phyloP scores from a whole-genome alignment of 495 filamentous ascomycete species.

The Hypoxylon rickii region DNA sequence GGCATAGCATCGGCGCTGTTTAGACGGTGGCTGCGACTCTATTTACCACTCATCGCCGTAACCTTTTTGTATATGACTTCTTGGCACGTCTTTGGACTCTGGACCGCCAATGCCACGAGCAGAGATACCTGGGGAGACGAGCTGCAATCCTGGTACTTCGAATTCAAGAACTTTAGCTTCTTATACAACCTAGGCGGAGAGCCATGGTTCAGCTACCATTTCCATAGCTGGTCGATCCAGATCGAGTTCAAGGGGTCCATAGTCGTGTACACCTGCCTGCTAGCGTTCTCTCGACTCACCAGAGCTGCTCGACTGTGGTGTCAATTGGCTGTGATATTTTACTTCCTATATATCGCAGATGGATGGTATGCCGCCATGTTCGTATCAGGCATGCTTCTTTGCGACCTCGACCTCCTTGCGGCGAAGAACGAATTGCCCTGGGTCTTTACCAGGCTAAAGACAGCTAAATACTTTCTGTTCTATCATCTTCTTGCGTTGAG shows the following conservation, averaged over 20 bases:
- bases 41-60: conserved; percentile 51
- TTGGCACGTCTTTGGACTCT: conserved; percentile 55
- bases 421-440: conserved; percentile 45
- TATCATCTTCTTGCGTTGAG: conserved; percentile 50
- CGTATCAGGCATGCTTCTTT: conserved; percentile 51
- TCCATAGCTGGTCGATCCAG: conserved; percentile 51
- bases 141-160: conserved; percentile 58
- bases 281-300: conserved; percentile 45
- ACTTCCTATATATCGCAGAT: conserved; percentile 54
- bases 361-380: conserved; percentile 52
- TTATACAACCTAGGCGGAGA: conserved; percentile 52
- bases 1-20: conserved; percentile 50
- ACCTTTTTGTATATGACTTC: conserved; percentile 55
- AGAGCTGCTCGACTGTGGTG: conserved; percentile 41
- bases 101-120: conserved; percentile 39
- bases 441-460: conserved; percentile 42
- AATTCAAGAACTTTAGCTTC: conserved; percentile 65
- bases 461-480: conserved; percentile 49
- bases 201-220: conserved; percentile 44
- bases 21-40: conserved; percentile 52
- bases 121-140: conserved; percentile 48
- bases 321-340: conserved; percentile 40
- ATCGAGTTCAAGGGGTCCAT: conserved; percentile 50
- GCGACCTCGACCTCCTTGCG: conserved; percentile 53
- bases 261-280: conserved; percentile 51